Conservation (phyloP, 495 filamentous ascomycete genomes). For the Aspergillus bertholletiae region DNA sequence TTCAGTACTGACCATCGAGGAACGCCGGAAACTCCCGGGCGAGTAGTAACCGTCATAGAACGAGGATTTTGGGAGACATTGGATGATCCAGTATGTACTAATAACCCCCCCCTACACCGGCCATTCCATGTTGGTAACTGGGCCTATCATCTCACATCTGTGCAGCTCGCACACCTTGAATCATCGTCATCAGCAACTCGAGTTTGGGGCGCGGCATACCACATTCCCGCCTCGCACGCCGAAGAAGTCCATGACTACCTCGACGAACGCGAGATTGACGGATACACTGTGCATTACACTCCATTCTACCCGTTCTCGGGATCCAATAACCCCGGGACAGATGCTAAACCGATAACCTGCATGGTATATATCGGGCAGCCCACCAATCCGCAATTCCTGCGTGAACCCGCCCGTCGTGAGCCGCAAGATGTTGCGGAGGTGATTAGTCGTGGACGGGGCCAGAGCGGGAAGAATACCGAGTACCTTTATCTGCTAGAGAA, state of each 20-base stretch:
- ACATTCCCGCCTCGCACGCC: constrained; percentile 69
- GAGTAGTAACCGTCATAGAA: constrained; percentile 91
- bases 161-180: constrained; percentile 33
- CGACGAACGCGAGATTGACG: constrained; percentile 95
- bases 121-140: background rate
- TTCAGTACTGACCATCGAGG: constrained; percentile 86
- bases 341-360: constrained; percentile 41
- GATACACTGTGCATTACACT: constrained; percentile 87
- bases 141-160: background rate
- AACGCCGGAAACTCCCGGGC: constrained; percentile 78
- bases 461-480: constrained; percentile 87
- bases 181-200: constrained; percentile 46
- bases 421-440: constrained; percentile 79
- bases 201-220: constrained; percentile 93
- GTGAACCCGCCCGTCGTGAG: constrained; percentile 62
- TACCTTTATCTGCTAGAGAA: constrained; percentile 83
- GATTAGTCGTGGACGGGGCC: constrained; percentile 71
- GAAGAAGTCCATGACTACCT: constrained; percentile 85
- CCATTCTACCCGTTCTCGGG: constrained; percentile 59
- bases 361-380: constrained; percentile 96
- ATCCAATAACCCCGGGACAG: background rate
- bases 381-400: constrained; percentile 85
- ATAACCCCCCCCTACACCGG: background rate
- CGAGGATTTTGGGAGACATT: constrained; percentile 75
- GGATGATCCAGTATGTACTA: constrained; percentile 51